Percentiles rank a stretch among this genome's conserved stretches.
Evolutionary conservation across 2,329 filamentous ascomycete species (phyloP).

Genomic region (Verticillium dahliae): DNA sequence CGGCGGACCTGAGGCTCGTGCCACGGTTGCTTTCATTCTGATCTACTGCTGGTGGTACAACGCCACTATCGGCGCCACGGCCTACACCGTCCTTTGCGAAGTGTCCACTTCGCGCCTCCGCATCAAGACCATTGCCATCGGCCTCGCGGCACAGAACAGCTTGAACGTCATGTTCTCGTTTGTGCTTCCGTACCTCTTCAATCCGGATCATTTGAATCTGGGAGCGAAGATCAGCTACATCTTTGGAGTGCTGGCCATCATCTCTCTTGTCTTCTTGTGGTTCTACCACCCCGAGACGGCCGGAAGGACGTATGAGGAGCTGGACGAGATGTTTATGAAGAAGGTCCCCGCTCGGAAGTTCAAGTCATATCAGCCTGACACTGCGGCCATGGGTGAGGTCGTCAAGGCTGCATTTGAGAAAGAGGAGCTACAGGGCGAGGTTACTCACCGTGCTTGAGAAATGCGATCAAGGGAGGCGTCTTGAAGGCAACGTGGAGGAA

Average conservation of each 20-base stretch:
- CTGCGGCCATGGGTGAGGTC: background rate
- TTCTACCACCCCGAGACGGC: slow-evolving; percentile 28
- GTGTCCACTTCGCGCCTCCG: slow-evolving; percentile 28
- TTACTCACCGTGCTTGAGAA: background rate
- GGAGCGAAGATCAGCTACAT: slow-evolving; percentile 32
- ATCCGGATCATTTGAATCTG: slow-evolving; percentile 20
- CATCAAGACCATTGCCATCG: slow-evolving; percentile 32
- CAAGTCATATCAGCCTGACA: slow-evolving; percentile 13
- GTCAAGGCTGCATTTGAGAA: background rate
- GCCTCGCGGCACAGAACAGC: slow-evolving; percentile 23
- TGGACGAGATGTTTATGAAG: slow-evolving; percentile 20
- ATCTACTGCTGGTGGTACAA: slow-evolving; percentile 32
- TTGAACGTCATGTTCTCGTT: slow-evolving; percentile 11
- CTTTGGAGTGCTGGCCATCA: slow-evolving; percentile 25
- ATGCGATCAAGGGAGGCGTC: too few relatives aligned
- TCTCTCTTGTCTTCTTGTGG: slow-evolving; percentile 24
- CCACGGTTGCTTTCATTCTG: slow-evolving; percentile 25
- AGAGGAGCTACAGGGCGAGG: background rate
- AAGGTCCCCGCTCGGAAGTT: slow-evolving; percentile 16
- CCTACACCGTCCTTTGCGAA: slow-evolving; percentile 29
- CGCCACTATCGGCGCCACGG: slow-evolving; percentile 31
- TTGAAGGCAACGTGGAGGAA: too few relatives aligned
- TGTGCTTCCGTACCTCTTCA: slow-evolving; percentile 15
- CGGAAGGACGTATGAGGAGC: slow-evolving; percentile 16
- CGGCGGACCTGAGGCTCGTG: slow-evolving; percentile 5